Evolutionary conservation across 139 green algal species (phyloP), one percentile per base, ranked within the genome.

Genomic region (Eudorina sp.): DNA sequence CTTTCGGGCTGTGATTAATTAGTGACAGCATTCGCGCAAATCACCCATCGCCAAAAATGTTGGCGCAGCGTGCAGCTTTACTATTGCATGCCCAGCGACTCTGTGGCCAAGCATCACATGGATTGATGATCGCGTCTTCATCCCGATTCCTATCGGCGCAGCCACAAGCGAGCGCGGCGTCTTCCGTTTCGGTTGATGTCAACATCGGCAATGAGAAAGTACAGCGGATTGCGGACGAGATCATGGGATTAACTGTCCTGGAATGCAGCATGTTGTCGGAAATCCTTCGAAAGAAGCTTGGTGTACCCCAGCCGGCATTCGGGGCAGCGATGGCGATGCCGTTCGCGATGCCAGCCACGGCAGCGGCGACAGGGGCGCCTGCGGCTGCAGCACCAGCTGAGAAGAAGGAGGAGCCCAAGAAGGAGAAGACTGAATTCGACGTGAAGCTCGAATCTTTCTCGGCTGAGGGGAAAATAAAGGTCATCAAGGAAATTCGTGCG

Each of bases 401-500:
- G 40, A 85, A 89, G 34, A 92, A 93, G 53, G 94, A 97, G 85
- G 88, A 92, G 66, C 82, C 82, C 25, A 92, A 92, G 58, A 95
- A 97, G 87, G 96, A 97, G 90, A 97, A 99, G 92, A 99, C 97
- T 1, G 95, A 97, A 83, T 99, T 99, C 89, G 93, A 97, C 19
- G 88, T 99, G 1, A 99, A 99, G 92, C 96, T 99, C 11, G 96
- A 98, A 4, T 93, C 95, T 16, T 99, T 99, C 89, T 95, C 96
- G 29, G 92, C 96, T 3, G 94, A 96, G 14, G 91, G 94, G 81
- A 99, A 99, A 91, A 98, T 99, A 88, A 99, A 99, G 93, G 94
- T 99, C 40, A 99, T 99, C 94, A 99, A 99, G 95, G 98, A 99
- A 89, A 93, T 99, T 41, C 93, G 98, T 11, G 94, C 91, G 0